A percentile compares a stretch with the other conserved stretches of the same genome.
These are phyloP conservation scores for Apiospora phragmitis DNA, from an alignment of 2,329 filamentous ascomycete genomes.

Conservation along the genomic window DNA sequence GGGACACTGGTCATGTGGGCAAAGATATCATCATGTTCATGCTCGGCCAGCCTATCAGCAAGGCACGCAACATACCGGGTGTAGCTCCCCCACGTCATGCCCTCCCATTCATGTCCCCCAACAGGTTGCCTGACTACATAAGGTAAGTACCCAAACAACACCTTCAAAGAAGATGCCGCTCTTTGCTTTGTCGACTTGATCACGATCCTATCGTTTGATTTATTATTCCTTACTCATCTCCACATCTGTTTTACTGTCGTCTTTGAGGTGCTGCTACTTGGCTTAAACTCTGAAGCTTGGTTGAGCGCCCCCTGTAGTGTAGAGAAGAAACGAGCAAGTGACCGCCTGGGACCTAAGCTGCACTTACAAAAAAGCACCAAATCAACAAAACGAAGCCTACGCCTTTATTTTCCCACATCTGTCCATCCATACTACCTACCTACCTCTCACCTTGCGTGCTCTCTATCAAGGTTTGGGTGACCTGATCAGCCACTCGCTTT, in stretches of 20 bases:
- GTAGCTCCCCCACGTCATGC: not conserved
- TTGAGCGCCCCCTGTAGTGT: not conserved
- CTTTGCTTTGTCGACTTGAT: not conserved
- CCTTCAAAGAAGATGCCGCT: not conserved
- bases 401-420: constrained; percentile 4
- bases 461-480: not conserved
- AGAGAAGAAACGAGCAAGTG: not conserved
- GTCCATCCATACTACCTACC: not conserved
- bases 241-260: not conserved
- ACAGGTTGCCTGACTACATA: not conserved
- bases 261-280: not conserved
- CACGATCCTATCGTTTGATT: not conserved
- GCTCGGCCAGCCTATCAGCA: not conserved
- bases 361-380: not conserved
- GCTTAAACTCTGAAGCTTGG: constrained; percentile 1
- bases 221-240: not conserved
- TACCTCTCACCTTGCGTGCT: not conserved
- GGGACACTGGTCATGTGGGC: not conserved
- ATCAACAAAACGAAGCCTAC: not conserved
- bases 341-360: constrained; percentile 1
- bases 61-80: not conserved
- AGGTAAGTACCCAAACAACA: not conserved
- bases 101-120: not conserved
- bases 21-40: not conserved
- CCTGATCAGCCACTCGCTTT: not conserved